Base-by-base conservation (phyloP, 2,329 filamentous ascomycete genomes). In the Metarhizium robertsii region DNA sequence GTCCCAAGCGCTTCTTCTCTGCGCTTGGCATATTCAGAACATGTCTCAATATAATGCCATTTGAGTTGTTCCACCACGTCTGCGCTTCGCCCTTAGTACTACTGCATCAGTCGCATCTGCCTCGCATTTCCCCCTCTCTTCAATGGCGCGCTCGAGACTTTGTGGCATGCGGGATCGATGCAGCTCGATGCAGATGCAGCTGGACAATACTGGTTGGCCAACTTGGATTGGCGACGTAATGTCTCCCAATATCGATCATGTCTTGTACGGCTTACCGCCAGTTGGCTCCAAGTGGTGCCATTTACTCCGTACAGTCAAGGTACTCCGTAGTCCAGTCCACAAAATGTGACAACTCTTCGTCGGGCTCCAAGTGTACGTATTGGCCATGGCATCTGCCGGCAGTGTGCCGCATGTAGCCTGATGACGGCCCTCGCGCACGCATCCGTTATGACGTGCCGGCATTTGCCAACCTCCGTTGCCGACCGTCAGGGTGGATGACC, bases 381-480 rank as follows among this genome's bases (percentile, higher is more conserved):
- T 16, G n/a, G 42, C 10, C n/a, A 20, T 45, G 2, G 16, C 42
- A 45, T 20, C 42, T 45, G 42, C 42, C n/a, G 11, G n/a, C 7
- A 20, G 14, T 51, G 13, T 14, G 49, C 42, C 10, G 42, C 25
- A 25, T 25, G 25, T 25, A 4, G 25, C 25, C 25, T 25, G 25
- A 4, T 4, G 3, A 25, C 3, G 25, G 25, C 25, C 25, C 25
- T 25, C 25, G 25, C 32, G 32, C 10, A 34, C 7, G 32, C 32
- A 34, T 34, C 32, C 25, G 25, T 25, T 25, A 13, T 55, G 30
- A 25, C 48, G 30, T n/a, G 30, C 50, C 58, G 58, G 56, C 58
- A 56, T 52, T 56, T 54, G 20, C 49, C 30, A 55, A 55, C 49
- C 45, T 58, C 58, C 56, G 58, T 48, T 20, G 38, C 50, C 43